Percentiles rank a stretch among this genome's conserved stretches.
phyloP scores from a whole-genome alignment of 495 filamentous ascomycete genomes.

The Clohesyomyces aquaticus region DNA sequence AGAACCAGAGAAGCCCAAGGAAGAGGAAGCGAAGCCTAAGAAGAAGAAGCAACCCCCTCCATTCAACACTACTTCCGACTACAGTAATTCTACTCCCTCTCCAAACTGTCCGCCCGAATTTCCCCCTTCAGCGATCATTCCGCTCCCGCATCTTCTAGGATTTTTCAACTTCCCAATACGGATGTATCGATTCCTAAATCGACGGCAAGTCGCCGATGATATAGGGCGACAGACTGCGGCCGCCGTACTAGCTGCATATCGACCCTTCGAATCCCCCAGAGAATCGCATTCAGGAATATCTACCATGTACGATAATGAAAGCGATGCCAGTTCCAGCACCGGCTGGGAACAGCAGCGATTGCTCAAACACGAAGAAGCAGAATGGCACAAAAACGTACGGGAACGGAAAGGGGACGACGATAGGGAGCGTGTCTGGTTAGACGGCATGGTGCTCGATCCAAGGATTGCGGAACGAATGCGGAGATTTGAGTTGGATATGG shows the following conservation, averaged over 20 bases:
- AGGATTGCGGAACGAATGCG: constrained; percentile 82
- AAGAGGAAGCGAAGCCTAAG: constrained; percentile 52
- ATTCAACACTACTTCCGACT: constrained; percentile 71
- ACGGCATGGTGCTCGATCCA: constrained; percentile 74
- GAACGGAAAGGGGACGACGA: constrained; percentile 57
- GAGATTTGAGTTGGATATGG: constrained; percentile 63
- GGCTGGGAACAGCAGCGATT: constrained; percentile 69
- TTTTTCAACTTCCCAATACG: constrained; percentile 89
- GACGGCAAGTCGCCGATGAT: constrained; percentile 79
- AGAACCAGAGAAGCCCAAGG: constrained; percentile 46
- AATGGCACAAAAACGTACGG: constrained; percentile 84
- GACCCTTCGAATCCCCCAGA: constrained; percentile 50
- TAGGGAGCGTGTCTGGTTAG: constrained; percentile 67
- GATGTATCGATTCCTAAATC: constrained; percentile 85
- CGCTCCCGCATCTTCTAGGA: constrained; percentile 88
- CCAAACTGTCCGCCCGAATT: constrained; percentile 62
- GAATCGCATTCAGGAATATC: constrained; percentile 15
- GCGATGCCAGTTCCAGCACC: not conserved
- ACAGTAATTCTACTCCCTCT: constrained; percentile 64
- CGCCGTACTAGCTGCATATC: constrained; percentile 69
- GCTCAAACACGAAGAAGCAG: constrained; percentile 75
- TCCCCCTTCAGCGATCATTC: constrained; percentile 69
- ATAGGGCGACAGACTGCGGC: constrained; percentile 89
- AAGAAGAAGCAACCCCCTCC: constrained; percentile 61
- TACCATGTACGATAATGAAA: not conserved